phyloP scores from a whole-genome alignment of 2,329 filamentous ascomycete genomes.

The Alternaria consortialis region DNA sequence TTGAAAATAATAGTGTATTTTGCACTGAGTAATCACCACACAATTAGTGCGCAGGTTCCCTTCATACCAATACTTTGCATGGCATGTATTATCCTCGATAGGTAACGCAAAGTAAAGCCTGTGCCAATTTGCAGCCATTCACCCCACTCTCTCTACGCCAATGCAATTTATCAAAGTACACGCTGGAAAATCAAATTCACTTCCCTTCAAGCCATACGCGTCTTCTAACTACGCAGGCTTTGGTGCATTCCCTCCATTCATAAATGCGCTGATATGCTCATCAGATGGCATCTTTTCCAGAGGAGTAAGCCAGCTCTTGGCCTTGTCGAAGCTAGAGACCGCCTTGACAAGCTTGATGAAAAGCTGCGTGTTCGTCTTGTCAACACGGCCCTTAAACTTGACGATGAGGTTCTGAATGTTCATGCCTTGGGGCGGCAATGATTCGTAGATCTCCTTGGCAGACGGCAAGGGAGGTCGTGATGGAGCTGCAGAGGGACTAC shows the following conservation, averaged over 20 bases:
- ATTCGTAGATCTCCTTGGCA: slow-evolving; percentile 55
- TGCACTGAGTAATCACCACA: background rate
- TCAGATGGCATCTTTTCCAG: slow-evolving; percentile 43
- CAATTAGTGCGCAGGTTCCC: background rate
- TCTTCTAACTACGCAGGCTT: slow-evolving; percentile 16
- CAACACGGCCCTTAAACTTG: slow-evolving; percentile 54
- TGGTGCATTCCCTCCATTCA: slow-evolving; percentile 22
- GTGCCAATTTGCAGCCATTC: background rate
- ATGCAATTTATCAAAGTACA: slow-evolving; percentile 6
- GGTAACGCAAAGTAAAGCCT: background rate
- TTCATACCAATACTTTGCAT: background rate
- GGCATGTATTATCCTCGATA: background rate
- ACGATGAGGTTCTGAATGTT: slow-evolving; percentile 52
- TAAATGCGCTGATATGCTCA: slow-evolving; percentile 35
- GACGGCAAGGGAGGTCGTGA: slow-evolving; percentile 49
- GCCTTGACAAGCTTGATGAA: slow-evolving; percentile 58
- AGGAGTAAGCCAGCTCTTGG: slow-evolving; percentile 41
- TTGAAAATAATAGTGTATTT: background rate
- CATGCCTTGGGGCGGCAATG: slow-evolving; percentile 57
- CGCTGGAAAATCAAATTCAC: slow-evolving; percentile 4
- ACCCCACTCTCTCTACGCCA: background rate
- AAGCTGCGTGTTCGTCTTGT: slow-evolving; percentile 44
- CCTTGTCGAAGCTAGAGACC: slow-evolving; percentile 44
- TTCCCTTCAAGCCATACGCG: background rate
- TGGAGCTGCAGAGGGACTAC: slow-evolving; percentile 35